Percentiles rank a stretch among this genome's conserved stretches.
phyloP scores from a whole-genome alignment of 106 monocot species.

The Chionographis japonica region DNA sequence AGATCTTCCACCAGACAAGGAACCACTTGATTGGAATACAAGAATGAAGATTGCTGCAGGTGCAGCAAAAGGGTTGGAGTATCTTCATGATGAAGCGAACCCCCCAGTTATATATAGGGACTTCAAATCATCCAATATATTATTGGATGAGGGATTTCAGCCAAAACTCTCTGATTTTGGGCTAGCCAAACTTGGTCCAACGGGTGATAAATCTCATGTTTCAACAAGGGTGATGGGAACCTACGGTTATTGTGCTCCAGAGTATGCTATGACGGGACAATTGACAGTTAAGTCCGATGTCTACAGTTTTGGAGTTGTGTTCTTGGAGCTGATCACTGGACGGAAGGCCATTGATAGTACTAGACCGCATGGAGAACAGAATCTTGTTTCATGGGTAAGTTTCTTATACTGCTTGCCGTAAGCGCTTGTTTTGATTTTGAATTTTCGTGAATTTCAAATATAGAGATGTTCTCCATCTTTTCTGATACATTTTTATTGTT shows the following conservation, averaged over 20 bases:
- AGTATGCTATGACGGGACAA: conserved; percentile 43
- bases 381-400: conserved; percentile 31
- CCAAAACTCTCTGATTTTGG: conserved; percentile 39
- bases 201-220: conserved; percentile 36
- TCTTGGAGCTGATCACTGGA: conserved; percentile 37
- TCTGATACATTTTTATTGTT: no score
- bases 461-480: no score
- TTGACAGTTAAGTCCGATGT: conserved; percentile 38
- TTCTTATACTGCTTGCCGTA: not conserved
- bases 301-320: conserved; percentile 36
- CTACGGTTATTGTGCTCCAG: conserved; percentile 37
- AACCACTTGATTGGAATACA: conserved; percentile 32
- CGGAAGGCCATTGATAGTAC: conserved; percentile 29
- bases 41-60: conserved; percentile 39
- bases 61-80: conserved; percentile 36
- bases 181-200: conserved; percentile 34
- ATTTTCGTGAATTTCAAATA: not conserved
- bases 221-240: conserved; percentile 41
- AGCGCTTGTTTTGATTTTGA: not conserved
- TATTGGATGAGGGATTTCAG: conserved; percentile 27
- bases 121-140: conserved; percentile 37
- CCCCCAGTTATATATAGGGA: conserved; percentile 35
- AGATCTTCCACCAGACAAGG: conserved; percentile 34
- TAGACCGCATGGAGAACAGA: conserved; percentile 24
- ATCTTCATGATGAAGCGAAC: conserved; percentile 33